These are phyloP conservation scores for Globisporangium ultimum DNA, from an alignment of 352 stramenopile genomes.

Conservation along the genomic window DNA sequence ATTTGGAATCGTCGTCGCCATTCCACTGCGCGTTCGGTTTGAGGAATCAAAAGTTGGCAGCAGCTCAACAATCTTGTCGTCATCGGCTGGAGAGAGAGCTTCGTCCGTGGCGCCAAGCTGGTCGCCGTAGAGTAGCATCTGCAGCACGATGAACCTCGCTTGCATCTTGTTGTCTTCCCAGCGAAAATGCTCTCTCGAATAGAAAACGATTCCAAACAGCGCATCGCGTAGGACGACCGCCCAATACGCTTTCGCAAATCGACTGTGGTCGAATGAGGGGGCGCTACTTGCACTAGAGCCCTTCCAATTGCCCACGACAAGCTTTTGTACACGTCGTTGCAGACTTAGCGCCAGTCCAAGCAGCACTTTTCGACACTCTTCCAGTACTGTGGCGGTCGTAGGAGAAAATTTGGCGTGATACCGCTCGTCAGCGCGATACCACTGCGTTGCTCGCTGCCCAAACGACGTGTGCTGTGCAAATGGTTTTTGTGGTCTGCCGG, in stretches of 20 bases:
- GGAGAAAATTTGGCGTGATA: neutral
- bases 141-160: constrained; percentile 1
- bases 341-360: neutral
- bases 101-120: too few species aligned
- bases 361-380: neutral
- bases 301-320: neutral
- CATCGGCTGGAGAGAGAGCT: too few species aligned
- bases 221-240: neutral
- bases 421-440: neutral
- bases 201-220: neutral
- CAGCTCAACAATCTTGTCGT: neutral
- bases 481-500: neutral
- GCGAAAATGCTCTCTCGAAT: neutral
- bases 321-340: neutral
- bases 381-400: neutral
- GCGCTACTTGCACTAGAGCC: neutral
- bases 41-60: neutral
- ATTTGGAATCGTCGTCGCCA: too few species aligned
- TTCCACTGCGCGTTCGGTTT: neutral
- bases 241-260: neutral
- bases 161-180: neutral
- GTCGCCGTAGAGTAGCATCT: neutral
- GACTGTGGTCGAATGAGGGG: neutral
- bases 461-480: neutral
- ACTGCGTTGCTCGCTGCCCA: neutral